phyloP scores from a whole-genome alignment of 2,329 filamentous ascomycete species.

The Botrytis porri region DNA sequence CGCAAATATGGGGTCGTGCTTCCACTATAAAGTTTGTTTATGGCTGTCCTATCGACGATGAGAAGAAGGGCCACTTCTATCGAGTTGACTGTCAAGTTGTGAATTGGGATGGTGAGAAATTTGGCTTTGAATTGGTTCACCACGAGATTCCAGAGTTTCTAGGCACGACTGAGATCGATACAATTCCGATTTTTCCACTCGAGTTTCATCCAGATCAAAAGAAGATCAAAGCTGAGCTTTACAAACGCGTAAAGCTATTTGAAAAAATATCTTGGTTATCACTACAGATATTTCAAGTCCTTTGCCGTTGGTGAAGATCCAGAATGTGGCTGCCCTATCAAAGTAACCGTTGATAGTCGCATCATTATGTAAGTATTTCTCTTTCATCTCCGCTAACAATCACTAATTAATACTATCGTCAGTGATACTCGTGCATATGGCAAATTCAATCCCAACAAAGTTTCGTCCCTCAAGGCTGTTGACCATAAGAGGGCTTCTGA shows the following conservation, averaged over 20 bases:
- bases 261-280: constrained; percentile 46
- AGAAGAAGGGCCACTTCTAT: constrained; percentile 41
- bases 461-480: neutral
- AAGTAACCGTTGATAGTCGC: constrained; percentile 28
- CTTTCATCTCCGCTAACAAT: neutral
- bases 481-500: neutral
- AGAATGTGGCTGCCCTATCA: constrained; percentile 17
- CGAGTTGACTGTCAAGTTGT: constrained; percentile 43
- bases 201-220: constrained; percentile 44
- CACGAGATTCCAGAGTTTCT: constrained; percentile 44
- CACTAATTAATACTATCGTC: neutral
- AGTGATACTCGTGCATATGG: neutral
- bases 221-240: constrained; percentile 38
- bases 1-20: constrained; percentile 42
- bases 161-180: constrained; percentile 46
- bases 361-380: constrained; percentile 26
- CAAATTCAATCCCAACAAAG: neutral
- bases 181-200: constrained; percentile 45
- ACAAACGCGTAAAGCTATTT: constrained; percentile 45
- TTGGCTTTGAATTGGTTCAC: constrained; percentile 42
- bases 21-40: constrained; percentile 43
- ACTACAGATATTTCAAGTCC: constrained; percentile 47
- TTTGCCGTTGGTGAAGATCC: neutral
- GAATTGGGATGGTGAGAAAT: constrained; percentile 49
- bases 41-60: constrained; percentile 29